Evolutionary conservation across 2,329 filamentous ascomycete species (phyloP).

Genomic region (Ascochyta viciae-villosae): DNA sequence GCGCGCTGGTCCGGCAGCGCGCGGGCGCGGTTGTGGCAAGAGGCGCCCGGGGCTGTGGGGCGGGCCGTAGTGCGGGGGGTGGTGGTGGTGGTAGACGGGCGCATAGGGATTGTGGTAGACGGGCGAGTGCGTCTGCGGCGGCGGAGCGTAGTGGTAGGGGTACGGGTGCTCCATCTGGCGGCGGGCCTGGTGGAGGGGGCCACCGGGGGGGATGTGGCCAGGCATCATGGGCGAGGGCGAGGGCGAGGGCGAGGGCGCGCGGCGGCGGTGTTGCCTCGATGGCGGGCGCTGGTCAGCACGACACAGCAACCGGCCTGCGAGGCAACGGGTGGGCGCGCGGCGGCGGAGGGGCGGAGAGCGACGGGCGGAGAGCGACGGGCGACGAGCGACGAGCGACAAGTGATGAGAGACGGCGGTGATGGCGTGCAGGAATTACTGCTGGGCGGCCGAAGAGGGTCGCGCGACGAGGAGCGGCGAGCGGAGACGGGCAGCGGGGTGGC

Average conservation of each 20-base stretch:
- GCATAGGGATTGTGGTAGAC: slow-evolving; percentile 48
- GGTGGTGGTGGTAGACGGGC: slow-evolving; percentile 32
- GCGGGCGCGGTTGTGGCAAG: no score
- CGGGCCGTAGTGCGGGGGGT: slow-evolving; percentile 50
- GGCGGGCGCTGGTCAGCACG: slow-evolving; percentile 46
- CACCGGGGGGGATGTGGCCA: slow-evolving; percentile 59
- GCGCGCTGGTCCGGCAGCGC: no score
- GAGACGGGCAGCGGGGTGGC: slow-evolving; percentile 30
- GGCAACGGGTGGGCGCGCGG: slow-evolving; percentile 37
- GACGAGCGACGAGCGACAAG: slow-evolving; percentile 5
- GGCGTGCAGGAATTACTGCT: slow-evolving; percentile 35
- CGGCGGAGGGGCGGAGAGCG: slow-evolving; percentile 43
- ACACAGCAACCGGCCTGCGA: slow-evolving; percentile 49
- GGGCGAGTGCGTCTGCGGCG: slow-evolving; percentile 48
- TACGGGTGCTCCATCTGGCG: slow-evolving; percentile 47
- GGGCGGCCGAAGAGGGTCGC: slow-evolving; percentile 36
- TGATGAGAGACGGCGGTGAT: slow-evolving; percentile 14
- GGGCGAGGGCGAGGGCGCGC: slow-evolving; percentile 49
- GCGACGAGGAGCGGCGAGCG: slow-evolving; percentile 28
- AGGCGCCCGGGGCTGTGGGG: no score
- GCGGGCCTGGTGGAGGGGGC: slow-evolving; percentile 49
- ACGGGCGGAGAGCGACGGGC: slow-evolving; percentile 45
- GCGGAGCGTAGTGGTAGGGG: slow-evolving; percentile 44
- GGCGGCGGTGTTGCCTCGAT: slow-evolving; percentile 50
- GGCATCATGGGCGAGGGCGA: slow-evolving; percentile 67